Percentiles rank a stretch among this genome's conserved stretches.
phyloP scores from a whole-genome alignment of 2,329 filamentous ascomycete genomes.

The Aspergillus sergii region DNA sequence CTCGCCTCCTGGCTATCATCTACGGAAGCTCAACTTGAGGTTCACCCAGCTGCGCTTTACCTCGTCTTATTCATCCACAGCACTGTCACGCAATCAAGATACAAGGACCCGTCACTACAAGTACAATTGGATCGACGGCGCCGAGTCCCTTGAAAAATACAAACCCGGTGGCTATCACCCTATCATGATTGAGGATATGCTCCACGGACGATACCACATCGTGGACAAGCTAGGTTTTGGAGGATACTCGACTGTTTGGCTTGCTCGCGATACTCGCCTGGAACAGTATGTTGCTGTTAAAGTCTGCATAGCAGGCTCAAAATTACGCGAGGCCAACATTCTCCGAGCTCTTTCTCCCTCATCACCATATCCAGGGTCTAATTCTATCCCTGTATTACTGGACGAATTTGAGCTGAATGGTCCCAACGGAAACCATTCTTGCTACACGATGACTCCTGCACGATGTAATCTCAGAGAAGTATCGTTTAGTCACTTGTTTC shows the following conservation, averaged over 20 bases:
- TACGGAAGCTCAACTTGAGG: too few relatives aligned
- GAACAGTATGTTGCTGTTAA: conserved; percentile 35
- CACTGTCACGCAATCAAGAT: too few relatives aligned
- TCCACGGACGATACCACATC: conserved; percentile 39
- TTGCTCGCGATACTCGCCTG: conserved; percentile 36
- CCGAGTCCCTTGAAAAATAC: conserved; percentile 35
- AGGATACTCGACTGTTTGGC: conserved; percentile 46
- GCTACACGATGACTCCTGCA: conserved; percentile 29
- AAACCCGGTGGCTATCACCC: conserved; percentile 39
- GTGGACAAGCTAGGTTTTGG: conserved; percentile 48
- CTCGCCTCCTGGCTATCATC: too few relatives aligned
- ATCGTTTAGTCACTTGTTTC: conserved; percentile 29
- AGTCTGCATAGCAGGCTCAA: conserved; percentile 25
- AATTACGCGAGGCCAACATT: conserved; percentile 21
- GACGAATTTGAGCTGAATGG: conserved; percentile 33
- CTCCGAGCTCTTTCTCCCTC: conserved; percentile 24
- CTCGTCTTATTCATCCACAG: too few relatives aligned
- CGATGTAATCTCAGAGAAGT: conserved; percentile 31
- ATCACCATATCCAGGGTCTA: conserved; percentile 7
- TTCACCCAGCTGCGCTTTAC: too few relatives aligned
- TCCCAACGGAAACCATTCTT: conserved; percentile 31
- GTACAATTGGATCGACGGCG: conserved; percentile 34
- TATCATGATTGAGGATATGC: conserved; percentile 34
- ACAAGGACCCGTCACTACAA: conserved; percentile 12
- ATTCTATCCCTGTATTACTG: conserved; percentile 12